phyloP scores from a whole-genome alignment of 768 basidiomycete genomes.

The Cytidiella melzeri region DNA sequence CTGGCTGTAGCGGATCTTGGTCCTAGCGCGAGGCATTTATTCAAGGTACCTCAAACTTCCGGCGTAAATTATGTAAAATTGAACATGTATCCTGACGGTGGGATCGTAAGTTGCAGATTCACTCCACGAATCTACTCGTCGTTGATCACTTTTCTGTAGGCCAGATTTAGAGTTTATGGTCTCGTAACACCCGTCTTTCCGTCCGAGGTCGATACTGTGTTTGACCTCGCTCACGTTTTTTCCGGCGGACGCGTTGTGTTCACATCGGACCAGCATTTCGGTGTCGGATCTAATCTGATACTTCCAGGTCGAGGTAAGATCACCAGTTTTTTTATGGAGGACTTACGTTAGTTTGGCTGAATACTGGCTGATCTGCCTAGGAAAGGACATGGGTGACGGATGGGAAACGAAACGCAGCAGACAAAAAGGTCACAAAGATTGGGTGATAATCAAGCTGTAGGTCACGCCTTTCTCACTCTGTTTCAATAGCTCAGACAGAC shows the following conservation, averaged over 20 bases:
- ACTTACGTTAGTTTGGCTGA: too few species aligned
- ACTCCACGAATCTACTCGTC: conserved; percentile 2
- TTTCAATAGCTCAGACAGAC: too few species aligned
- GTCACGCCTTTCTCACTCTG: conserved; percentile 24
- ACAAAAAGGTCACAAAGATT: conserved; percentile 76
- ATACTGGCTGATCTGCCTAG: too few species aligned
- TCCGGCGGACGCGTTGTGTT: conserved; percentile 80
- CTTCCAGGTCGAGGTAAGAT: conserved; percentile 75
- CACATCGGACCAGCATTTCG: conserved; percentile 94
- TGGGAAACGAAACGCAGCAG: conserved; percentile 97
- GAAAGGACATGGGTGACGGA: conserved; percentile 94
- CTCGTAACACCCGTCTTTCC: conserved; percentile 63
- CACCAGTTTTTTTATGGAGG: conserved; percentile 2
- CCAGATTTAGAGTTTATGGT: conserved; percentile 90
- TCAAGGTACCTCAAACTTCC: conserved; percentile 53
- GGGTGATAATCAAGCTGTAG: conserved; percentile 86
- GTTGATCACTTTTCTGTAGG: conserved; percentile 37
- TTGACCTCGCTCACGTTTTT: conserved; percentile 90
- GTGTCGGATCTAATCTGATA: conserved; percentile 84
- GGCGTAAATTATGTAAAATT: conserved; percentile 79
- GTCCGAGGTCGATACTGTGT: conserved; percentile 35
- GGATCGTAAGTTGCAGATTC: conserved; percentile 59
- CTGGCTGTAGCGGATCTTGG: conserved; percentile 72
- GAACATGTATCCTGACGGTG: conserved; percentile 95
- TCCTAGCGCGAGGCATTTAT: conserved; percentile 85